These are phyloP conservation scores for Aspergillus homomorphus DNA, from an alignment of 495 filamentous ascomycete species.

Conservation along the genomic window DNA sequence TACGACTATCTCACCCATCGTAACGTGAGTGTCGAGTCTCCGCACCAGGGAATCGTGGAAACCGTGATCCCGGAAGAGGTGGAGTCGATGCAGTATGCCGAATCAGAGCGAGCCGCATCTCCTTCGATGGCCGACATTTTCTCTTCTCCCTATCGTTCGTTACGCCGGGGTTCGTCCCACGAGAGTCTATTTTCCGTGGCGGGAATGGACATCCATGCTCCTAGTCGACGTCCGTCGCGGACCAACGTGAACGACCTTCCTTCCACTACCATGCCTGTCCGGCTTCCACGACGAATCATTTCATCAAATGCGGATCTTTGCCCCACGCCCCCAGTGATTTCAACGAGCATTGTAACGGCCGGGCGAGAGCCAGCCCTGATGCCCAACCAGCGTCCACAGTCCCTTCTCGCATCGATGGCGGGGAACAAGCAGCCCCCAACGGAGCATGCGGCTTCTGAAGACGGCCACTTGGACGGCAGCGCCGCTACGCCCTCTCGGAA, in stretches of 20 bases:
- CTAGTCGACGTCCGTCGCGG: slow-evolving; percentile 33
- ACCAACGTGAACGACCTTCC: slow-evolving; percentile 28
- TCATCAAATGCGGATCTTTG: slow-evolving; percentile 32
- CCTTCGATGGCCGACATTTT: slow-evolving; percentile 27
- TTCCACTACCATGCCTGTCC: slow-evolving; percentile 23
- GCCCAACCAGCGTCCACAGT: slow-evolving; percentile 31
- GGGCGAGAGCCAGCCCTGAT: slow-evolving; percentile 26
- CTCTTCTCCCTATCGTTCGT: slow-evolving; percentile 23
- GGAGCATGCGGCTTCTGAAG: neutral
- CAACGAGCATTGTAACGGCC: slow-evolving; percentile 42
- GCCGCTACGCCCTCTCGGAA: slow-evolving; percentile 25
- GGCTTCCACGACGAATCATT: slow-evolving; percentile 37
- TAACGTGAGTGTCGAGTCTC: slow-evolving; percentile 2
- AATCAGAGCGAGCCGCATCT: slow-evolving; percentile 13
- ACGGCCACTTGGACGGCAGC: slow-evolving; percentile 6
- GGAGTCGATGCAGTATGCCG: slow-evolving; percentile 27
- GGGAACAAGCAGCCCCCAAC: slow-evolving; percentile 18
- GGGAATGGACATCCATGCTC: slow-evolving; percentile 51
- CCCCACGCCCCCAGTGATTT: slow-evolving; percentile 44
- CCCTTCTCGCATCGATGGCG: slow-evolving; percentile 41
- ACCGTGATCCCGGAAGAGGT: slow-evolving; percentile 43
- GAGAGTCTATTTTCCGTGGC: slow-evolving; percentile 52
- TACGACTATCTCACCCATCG: neutral
- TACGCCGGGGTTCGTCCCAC: slow-evolving; percentile 45
- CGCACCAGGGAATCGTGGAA: slow-evolving; percentile 23